Evolutionary conservation across 163 green algal species (phyloP), one percentile per base, ranked within the genome.

Genomic region (Scenedesmus sp.): DNA sequence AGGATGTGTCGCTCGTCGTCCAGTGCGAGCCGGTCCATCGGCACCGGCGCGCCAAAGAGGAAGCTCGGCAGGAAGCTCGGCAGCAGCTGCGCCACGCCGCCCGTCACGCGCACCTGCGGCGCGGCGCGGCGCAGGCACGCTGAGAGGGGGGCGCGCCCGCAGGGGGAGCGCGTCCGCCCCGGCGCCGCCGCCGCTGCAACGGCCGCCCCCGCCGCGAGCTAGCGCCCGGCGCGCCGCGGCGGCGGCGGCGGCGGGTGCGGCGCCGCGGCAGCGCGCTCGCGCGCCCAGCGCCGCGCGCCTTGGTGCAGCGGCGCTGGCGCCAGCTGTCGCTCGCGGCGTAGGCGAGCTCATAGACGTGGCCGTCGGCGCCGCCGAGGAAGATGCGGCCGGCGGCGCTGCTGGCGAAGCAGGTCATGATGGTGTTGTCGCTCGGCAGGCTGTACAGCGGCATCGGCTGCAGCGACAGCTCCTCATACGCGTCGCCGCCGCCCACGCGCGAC

Each of bases 321-420:
- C 91, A 95, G 18, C 60, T 81, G 48, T 89, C 85, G 1, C 65
- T 70, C 2, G 81, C 75, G 11, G 67, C 57, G 86, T 99, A 98
- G 67, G 89, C 53, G 29, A 99, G 60, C 85, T 99, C 95, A 83
- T 99, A 98, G 73, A 99, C 84, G 70, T 97, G 85, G 6, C 94
- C 94, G 79, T 99, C 94, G 0, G 81, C 81, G 14, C 95, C 96
- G 20, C 96, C 96, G 63, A 98, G 47, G 81, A 99, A 99, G 58
- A 98, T 94, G 31, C 94, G 87, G 2, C 94, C 48, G 45, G n/a
- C 28, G 5, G 69, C 24, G 14, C 85, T 93, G 28, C 77, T 53
- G 0, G 83, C 83, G 15, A 95, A 88, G 22, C 84, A 88, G 15
- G 87, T 91, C 85, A 98, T 97, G 53, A 93, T 78, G 10, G 96